Evolutionary conservation across 495 filamentous ascomycete species (phyloP).

Genomic region (Cenococcum geophilum): DNA sequence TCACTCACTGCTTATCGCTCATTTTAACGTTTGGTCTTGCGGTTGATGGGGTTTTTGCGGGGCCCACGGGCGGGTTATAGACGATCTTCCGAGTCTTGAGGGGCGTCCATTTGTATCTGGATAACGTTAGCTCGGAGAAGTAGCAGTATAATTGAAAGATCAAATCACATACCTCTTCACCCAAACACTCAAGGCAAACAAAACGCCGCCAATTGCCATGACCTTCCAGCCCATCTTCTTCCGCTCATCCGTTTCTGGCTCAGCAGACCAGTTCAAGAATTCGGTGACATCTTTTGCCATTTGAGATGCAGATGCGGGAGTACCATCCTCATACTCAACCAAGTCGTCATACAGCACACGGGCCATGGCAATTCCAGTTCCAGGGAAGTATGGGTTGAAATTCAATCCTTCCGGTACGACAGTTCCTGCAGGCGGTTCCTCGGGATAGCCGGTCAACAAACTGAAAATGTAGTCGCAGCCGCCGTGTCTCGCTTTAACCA

Average conservation of each 20-base stretch:
- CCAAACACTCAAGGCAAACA: slow-evolving; percentile 88
- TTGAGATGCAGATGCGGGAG: slow-evolving; percentile 88
- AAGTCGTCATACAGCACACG: slow-evolving; percentile 96
- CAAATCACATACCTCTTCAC: slow-evolving; percentile 62
- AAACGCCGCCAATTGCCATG: slow-evolving; percentile 64
- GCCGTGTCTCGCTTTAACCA: slow-evolving; percentile 95
- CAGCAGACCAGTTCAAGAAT: slow-evolving; percentile 98
- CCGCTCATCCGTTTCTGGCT: slow-evolving; percentile 97
- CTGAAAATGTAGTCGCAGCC: slow-evolving; percentile 98
- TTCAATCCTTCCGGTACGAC: slow-evolving; percentile 78
- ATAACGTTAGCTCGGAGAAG: slow-evolving; percentile 14
- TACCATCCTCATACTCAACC: slow-evolving; percentile 97
- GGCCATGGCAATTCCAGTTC: slow-evolving; percentile 97
- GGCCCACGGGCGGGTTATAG: slow-evolving; percentile 61
- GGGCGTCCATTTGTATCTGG: slow-evolving; percentile 88
- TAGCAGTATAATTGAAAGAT: not conserved
- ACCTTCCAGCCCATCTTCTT: slow-evolving; percentile 99
- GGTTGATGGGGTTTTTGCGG: slow-evolving; percentile 18
- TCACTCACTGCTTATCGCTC: not conserved
- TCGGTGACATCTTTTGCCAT: slow-evolving; percentile 99
- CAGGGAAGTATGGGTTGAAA: slow-evolving; percentile 99
- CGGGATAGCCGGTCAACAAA: slow-evolving; percentile 95
- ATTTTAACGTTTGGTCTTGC: slow-evolving; percentile 23
- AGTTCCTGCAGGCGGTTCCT: slow-evolving; percentile 87
- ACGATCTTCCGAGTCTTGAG: slow-evolving; percentile 92